Evolutionary conservation across 2,329 filamentous ascomycete genomes (phyloP), one percentile per base, ranked within the genome.

Genomic region (Fusarium floridanum): DNA sequence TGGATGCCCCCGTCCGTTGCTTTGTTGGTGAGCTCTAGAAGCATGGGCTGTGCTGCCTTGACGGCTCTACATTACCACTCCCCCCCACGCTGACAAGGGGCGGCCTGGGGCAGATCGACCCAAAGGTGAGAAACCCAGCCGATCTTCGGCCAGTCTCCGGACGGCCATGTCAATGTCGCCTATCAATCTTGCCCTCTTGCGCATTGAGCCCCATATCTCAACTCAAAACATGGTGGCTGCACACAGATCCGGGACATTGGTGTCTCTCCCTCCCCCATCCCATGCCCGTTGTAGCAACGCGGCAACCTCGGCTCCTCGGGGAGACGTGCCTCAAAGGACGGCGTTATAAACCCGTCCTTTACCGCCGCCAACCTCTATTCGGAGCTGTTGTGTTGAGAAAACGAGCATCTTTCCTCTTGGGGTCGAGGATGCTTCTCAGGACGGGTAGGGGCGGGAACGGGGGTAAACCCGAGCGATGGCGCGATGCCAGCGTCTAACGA

Each of bases 241-340:
- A 48, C 63, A 70, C 63, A 70, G 64, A 72, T 72, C 66, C 61
- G 32, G 32, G 12, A 37, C 24, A 45, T 32, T 53, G 48, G 11
- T 45, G 41, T 45, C 41, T 45, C n/a, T 45, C 6, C n/a, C 17
- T 29, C 27, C 27, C 27, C 27, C 27, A 29, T 29, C 27, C 24
- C 27, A 53, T n/a, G 10, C 48, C 48, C 6, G 7, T 53, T 53
- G 24, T n/a, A n/a, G 48, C 24, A 29, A 53, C 48, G 59, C 61
- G 45, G 67, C 60, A 71, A 63, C 66, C 66, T 76, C 72, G 75
- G 74, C 75, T 61, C 66, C 37, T 72, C 71, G 55, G 71, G 55
- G 57, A 64, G 20, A 14, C 43, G 24, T 64, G 8, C 59, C 27
- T 45, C 59, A 34, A 34, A 27, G 20, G 41, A 32, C 36, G 39